These are phyloP conservation scores for Hypoxylon sp. DNA, from an alignment of 2,329 filamentous ascomycete species.

Conservation along the genomic window DNA sequence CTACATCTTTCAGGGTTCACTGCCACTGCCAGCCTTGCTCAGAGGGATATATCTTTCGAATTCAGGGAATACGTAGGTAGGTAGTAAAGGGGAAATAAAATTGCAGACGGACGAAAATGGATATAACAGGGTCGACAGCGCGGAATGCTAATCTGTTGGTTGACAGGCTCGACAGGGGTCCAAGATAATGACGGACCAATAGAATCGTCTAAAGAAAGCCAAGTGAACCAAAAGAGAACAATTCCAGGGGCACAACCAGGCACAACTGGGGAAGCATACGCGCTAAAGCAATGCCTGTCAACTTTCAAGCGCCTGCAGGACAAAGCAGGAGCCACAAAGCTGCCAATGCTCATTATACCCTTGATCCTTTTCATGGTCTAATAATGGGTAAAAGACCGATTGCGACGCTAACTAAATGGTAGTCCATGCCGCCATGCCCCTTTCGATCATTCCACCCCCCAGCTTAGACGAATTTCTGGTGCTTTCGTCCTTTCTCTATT, in stretches of 20 bases:
- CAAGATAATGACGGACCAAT: slow-evolving; percentile 42
- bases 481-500: slow-evolving; percentile 35
- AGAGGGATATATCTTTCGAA: slow-evolving; percentile 2
- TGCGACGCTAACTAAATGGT: slow-evolving; percentile 45
- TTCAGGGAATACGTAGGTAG: background rate
- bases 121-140: slow-evolving; percentile 29
- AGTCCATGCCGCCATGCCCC: slow-evolving; percentile 41
- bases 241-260: slow-evolving; percentile 26
- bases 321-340: slow-evolving; percentile 28
- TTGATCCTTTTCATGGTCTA: slow-evolving; percentile 38
- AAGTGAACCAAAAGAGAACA: slow-evolving; percentile 25
- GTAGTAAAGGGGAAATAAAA: slow-evolving; percentile 47
- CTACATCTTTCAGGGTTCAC: background rate
- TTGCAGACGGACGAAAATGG: slow-evolving; percentile 49
- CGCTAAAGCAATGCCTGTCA: slow-evolving; percentile 38
- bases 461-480: slow-evolving; percentile 31
- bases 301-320: slow-evolving; percentile 37
- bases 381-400: slow-evolving; percentile 47
- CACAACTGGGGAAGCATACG: slow-evolving; percentile 34
- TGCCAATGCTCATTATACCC: slow-evolving; percentile 30
- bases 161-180: slow-evolving; percentile 38
- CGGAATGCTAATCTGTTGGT: slow-evolving; percentile 38
- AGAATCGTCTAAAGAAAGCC: slow-evolving; percentile 30
- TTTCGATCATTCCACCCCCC: slow-evolving; percentile 38
- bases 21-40: background rate